These are phyloP conservation scores for Mycena filopes DNA, from an alignment of 768 basidiomycete genomes.

Conservation along the genomic window DNA sequence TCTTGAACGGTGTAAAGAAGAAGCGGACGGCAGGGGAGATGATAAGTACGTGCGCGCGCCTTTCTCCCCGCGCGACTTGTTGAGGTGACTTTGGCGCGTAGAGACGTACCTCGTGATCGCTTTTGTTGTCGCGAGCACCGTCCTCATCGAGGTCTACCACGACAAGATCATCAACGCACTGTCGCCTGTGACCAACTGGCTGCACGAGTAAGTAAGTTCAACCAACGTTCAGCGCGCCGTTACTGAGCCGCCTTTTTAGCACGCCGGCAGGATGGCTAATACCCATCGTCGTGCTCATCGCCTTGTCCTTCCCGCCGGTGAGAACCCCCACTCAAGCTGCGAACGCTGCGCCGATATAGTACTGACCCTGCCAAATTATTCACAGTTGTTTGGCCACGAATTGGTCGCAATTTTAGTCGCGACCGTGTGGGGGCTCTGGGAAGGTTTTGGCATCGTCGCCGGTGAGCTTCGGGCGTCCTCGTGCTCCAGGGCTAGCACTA, in stretches of 20 bases:
- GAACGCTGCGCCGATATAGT: too few relatives aligned
- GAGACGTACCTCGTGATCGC: conserved; percentile 25
- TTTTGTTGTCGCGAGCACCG: conserved; percentile 40
- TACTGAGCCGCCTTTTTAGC: not conserved
- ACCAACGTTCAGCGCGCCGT: too few relatives aligned
- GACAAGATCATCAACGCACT: conserved; percentile 54
- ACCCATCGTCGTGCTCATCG: conserved; percentile 55
- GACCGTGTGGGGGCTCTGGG: conserved; percentile 55
- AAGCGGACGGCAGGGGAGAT: not conserved
- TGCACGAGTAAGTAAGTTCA: too few relatives aligned
- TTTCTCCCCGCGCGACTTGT: not conserved
- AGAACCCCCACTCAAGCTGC: not conserved
- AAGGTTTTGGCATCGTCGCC: conserved; percentile 55
- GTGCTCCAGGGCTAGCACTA: too few relatives aligned
- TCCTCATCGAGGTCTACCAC: conserved; percentile 47
- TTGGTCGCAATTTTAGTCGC: conserved; percentile 46
- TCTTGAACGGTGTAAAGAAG: conserved; percentile 8
- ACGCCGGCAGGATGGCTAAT: conserved; percentile 50
- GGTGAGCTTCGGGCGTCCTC: not conserved
- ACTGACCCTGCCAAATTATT: too few relatives aligned
- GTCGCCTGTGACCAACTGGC: conserved; percentile 51
- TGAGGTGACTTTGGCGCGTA: not conserved
- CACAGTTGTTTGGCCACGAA: conserved; percentile 56
- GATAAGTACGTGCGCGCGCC: conserved; percentile 11
- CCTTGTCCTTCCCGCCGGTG: conserved; percentile 54